phyloP scores from a whole-genome alignment of 352 stramenopile species.

The Peronospora destructor region DNA sequence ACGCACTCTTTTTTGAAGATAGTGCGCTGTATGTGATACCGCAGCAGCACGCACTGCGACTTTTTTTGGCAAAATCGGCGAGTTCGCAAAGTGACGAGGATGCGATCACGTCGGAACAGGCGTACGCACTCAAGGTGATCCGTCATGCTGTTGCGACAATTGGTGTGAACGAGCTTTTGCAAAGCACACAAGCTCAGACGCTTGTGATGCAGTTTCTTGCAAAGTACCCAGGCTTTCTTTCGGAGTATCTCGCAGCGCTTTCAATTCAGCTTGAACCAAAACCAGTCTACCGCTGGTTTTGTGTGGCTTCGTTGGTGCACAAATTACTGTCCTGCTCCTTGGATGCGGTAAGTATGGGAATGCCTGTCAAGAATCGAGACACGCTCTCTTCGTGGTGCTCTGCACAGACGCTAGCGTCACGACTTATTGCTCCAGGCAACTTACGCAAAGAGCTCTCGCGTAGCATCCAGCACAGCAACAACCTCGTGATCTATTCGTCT shows the following conservation, averaged over 20 bases:
- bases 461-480: conserved; percentile 67
- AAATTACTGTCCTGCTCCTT: conserved; percentile 54
- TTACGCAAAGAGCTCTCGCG: conserved; percentile 78
- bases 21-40: conserved; percentile 51
- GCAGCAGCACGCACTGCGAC: conserved; percentile 30
- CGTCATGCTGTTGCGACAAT: conserved; percentile 56
- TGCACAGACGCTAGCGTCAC: conserved; percentile 42
- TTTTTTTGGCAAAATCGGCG: conserved; percentile 42
- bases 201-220: conserved; percentile 52
- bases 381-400: conserved; percentile 36
- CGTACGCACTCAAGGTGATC: conserved; percentile 55
- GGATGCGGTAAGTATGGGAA: conserved; percentile 23
- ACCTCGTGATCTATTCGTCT: conserved; percentile 66
- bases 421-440: conserved; percentile 59
- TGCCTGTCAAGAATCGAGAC: conserved; percentile 16
- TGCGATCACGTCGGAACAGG: conserved; percentile 32
- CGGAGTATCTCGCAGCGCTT: conserved; percentile 53
- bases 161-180: conserved; percentile 56
- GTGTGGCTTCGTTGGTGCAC: conserved; percentile 58
- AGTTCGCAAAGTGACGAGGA: conserved; percentile 16
- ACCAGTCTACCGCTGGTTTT: conserved; percentile 74
- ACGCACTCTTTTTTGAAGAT: conserved; percentile 53
- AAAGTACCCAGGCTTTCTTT: conserved; percentile 53
- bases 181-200: conserved; percentile 38
- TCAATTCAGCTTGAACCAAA: conserved; percentile 68